Base-by-base conservation (phyloP, 768 basidiomycete species). In the Boletales sp. region DNA sequence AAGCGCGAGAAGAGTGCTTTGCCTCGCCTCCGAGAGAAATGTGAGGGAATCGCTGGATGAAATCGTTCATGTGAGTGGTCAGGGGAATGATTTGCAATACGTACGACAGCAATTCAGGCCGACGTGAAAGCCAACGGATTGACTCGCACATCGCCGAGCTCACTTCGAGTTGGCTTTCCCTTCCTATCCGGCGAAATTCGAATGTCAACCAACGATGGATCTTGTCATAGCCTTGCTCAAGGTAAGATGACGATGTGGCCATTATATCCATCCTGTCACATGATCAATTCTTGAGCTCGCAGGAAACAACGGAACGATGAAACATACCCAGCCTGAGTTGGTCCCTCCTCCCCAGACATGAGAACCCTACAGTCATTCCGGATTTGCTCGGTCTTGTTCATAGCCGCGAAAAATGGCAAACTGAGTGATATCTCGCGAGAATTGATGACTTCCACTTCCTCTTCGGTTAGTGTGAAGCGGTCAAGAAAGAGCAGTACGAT, bases 211-310 rank as follows among this genome's bases (percentile, higher is more conserved):
- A 94, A 21, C 92, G 84, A 49, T 86, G 77, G 37, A 94, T 81
- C 70, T 96, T 97, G 51, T 90, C 84, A 68, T 90, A 94, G 3
- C 86, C 94, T 56, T 88, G 83, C 63, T 98, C 94, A 40, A 97
- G 81, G 54, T 90, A 79, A 9, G 82, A 74, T 0, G 87, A 84
- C 0, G 91, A 96, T 8, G 82, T 74, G 0, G 86, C 72, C 83
- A 97, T 91, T 51, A 97, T 91, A 61, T 97, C 95, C 40, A 90
- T 69, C 4, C 94, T 96, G 56, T 25, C 32, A 8, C 19, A 32
- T 36, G n/a, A 15, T 50, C 9, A 33, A 28, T 10, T 6, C 51
- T 31, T 49, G 28, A 46, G 33, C 35, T 45, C 12, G 19, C 10
- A 30, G 11, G 49, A 30, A 31, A 8, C 5, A 18, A 14, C 7